Evolutionary conservation across 1,284 basidiomycete genomes (phyloP).

Genomic region (Microbotryum scabiosae): DNA sequence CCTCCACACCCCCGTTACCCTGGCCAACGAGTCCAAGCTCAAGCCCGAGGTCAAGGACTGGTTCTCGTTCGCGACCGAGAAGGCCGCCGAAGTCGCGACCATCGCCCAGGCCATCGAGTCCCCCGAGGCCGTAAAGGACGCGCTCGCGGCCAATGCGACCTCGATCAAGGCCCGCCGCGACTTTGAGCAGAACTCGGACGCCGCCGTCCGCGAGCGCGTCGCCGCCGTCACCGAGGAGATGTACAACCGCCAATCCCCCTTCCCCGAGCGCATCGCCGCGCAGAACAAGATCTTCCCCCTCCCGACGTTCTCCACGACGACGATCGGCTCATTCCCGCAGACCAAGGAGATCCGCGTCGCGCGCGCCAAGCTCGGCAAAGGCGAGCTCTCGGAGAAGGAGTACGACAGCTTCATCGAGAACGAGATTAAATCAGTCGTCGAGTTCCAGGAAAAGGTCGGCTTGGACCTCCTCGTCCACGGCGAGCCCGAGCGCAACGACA

Average conservation of each 20-base stretch:
- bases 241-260: conserved; percentile 84
- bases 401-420: conserved; percentile 99
- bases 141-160: conserved; percentile 75
- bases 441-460: conserved; percentile 92
- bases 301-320: conserved; percentile 72
- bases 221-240: conserved; percentile 79
- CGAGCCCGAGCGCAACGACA: conserved; percentile 60
- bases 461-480: conserved; percentile 98
- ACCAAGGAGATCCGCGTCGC: conserved; percentile 98
- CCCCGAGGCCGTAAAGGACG: conserved; percentile 57
- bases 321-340: conserved; percentile 47
- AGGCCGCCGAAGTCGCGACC: conserved; percentile 81
- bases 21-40: conserved; percentile 87
- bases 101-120: conserved; percentile 75
- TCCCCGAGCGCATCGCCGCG: conserved; percentile 76
- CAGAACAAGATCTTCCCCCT: conserved; percentile 85
- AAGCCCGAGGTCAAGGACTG: conserved; percentile 87
- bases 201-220: conserved; percentile 90
- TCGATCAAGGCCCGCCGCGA: conserved; percentile 93
- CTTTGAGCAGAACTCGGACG: conserved; percentile 92
- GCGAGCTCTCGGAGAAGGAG: conserved; percentile 74
- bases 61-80: conserved; percentile 99
- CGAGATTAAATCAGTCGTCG: conserved; percentile 89
- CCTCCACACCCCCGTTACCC: conserved; percentile 94
- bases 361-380: conserved; percentile 90